These are phyloP conservation scores for Bertia moriformis DNA, from an alignment of 2,329 filamentous ascomycete genomes.

Conservation along the genomic window DNA sequence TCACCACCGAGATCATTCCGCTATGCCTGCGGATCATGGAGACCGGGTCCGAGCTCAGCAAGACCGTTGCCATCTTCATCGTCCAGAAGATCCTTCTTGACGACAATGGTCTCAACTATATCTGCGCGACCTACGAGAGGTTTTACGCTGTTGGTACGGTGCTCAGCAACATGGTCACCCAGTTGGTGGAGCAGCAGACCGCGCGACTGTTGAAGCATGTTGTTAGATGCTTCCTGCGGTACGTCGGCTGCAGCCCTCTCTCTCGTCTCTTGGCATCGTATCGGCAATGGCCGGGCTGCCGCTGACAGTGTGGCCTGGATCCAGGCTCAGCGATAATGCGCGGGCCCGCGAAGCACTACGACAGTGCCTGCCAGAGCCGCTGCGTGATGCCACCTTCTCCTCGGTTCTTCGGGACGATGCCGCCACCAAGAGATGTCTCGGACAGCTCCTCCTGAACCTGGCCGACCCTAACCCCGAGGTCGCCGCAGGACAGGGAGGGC, in stretches of 20 bases:
- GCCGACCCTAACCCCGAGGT: slow-evolving; percentile 89
- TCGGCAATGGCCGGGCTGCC: not conserved
- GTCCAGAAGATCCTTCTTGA: slow-evolving; percentile 97
- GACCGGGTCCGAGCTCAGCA: slow-evolving; percentile 92
- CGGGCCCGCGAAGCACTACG: slow-evolving; percentile 85
- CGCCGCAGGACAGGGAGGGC: too few species aligned
- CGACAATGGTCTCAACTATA: slow-evolving; percentile 92
- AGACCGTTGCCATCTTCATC: slow-evolving; percentile 98
- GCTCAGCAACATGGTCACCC: slow-evolving; percentile 94
- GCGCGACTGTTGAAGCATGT: slow-evolving; percentile 93
- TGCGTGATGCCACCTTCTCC: slow-evolving; percentile 95
- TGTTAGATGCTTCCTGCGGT: slow-evolving; percentile 91
- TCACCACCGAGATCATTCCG: slow-evolving; percentile 96
- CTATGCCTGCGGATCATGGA: slow-evolving; percentile 98
- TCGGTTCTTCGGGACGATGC: slow-evolving; percentile 92
- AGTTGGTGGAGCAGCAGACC: slow-evolving; percentile 94
- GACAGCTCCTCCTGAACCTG: slow-evolving; percentile 88
- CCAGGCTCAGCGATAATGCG: slow-evolving; percentile 84
- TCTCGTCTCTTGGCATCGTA: not conserved
- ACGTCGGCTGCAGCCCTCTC: slow-evolving; percentile 16
- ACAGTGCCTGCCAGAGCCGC: slow-evolving; percentile 92
- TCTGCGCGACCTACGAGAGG: slow-evolving; percentile 94
- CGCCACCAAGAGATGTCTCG: slow-evolving; percentile 90
- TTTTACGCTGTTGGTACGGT: slow-evolving; percentile 98
- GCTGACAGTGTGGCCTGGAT: slow-evolving; percentile 2